These are phyloP conservation scores for Pontederia paniculata DNA, from an alignment of 176 grass and related monocot species.

Conservation along the genomic window DNA sequence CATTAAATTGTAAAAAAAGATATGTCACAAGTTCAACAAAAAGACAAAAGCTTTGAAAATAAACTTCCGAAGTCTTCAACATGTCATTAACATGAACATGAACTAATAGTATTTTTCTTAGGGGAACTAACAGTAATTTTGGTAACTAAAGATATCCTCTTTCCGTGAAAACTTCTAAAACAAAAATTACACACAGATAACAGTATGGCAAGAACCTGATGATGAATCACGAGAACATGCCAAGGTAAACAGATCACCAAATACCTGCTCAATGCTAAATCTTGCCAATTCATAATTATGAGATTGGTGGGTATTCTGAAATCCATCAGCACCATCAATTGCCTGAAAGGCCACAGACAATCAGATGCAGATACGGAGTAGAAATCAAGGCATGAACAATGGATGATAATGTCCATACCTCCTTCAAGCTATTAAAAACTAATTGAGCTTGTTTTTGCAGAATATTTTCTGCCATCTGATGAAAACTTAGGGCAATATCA, in stretches of 20 bases:
- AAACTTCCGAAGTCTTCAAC: too few species aligned
- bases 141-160: too few species aligned
- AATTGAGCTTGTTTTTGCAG: constrained; percentile 64
- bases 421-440: constrained; percentile 48
- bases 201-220: too few species aligned
- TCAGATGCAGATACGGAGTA: constrained; percentile 22
- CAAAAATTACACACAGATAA: too few species aligned
- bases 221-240: too few species aligned
- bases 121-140: too few species aligned
- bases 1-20: too few species aligned
- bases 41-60: too few species aligned
- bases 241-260: neutral
- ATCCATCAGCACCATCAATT: constrained; percentile 72
- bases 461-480: constrained; percentile 57
- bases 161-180: too few species aligned
- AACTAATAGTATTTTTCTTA: too few species aligned
- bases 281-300: constrained; percentile 70
- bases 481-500: constrained; percentile 76
- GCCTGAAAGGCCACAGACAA: constrained; percentile 40
- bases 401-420: constrained; percentile 29
- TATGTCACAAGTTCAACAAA: too few species aligned
- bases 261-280: constrained; percentile 89
- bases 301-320: constrained; percentile 83
- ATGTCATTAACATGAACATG: too few species aligned
- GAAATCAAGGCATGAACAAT: constrained; percentile 8